Evolutionary conservation across 2,329 filamentous ascomycete genomes (phyloP).

Genomic region (Ascochyta clinopodiicola): DNA sequence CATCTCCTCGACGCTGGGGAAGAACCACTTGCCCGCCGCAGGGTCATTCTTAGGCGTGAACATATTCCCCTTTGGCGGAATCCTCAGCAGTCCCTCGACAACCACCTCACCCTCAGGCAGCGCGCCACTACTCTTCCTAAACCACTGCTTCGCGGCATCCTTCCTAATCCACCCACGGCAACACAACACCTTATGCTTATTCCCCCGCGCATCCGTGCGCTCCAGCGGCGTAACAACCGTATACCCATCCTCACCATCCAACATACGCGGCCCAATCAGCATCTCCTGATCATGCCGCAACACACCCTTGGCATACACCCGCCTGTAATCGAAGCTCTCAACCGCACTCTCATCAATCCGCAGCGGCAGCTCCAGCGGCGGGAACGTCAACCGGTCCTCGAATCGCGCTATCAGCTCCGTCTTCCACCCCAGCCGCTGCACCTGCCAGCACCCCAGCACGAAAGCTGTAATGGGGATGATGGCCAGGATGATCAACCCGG

Average conservation of each 20-base stretch:
- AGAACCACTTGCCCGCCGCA: constrained; percentile 86
- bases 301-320: constrained; percentile 75
- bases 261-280: constrained; percentile 88
- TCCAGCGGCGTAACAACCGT: constrained; percentile 92
- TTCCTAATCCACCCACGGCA: constrained; percentile 92
- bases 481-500: constrained; percentile 80
- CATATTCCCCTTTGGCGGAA: constrained; percentile 97
- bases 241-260: constrained; percentile 88
- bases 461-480: constrained; percentile 93
- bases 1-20: constrained; percentile 94
- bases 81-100: constrained; percentile 82
- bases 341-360: constrained; percentile 81
- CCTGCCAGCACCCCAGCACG: constrained; percentile 90
- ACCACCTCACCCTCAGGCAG: constrained; percentile 74
- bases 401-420: constrained; percentile 87
- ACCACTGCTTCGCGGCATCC: constrained; percentile 69
- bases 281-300: constrained; percentile 93
- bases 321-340: constrained; percentile 88
- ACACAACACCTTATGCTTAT: constrained; percentile 72
- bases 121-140: constrained; percentile 62
- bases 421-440: constrained; percentile 92
- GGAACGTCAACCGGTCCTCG: constrained; percentile 87
- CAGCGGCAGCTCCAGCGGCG: constrained; percentile 84
- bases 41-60: constrained; percentile 93
- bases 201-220: constrained; percentile 60